Conservation (phyloP, 1,139 yeast genomes). For the Magnusiomyces magnusii region DNA sequence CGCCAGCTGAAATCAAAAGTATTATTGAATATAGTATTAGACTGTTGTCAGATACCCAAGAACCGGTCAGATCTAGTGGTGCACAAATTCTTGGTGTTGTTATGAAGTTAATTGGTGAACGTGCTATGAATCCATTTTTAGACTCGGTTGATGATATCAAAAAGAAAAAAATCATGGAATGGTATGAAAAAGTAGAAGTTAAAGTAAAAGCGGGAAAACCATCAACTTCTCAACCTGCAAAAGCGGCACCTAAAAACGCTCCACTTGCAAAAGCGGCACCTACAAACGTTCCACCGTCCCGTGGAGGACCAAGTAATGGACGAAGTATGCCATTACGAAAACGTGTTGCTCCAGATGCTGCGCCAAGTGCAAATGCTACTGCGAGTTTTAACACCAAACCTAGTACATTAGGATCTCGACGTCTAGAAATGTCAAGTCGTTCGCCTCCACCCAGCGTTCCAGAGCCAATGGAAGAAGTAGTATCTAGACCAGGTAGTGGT, state of each 20-base stretch:
- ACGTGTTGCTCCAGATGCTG: not conserved
- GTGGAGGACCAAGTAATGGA: constrained; percentile 11
- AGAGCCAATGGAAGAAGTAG: not conserved
- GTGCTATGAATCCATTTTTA: constrained; percentile 52
- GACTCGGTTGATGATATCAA: constrained; percentile 67
- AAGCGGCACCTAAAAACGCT: constrained; percentile 16
- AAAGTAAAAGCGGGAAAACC: constrained; percentile 14
- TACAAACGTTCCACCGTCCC: constrained; percentile 20
- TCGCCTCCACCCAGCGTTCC: constrained; percentile 12
- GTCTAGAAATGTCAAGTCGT: constrained; percentile 17
- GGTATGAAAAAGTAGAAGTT: constrained; percentile 51
- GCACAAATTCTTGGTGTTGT: constrained; percentile 75
- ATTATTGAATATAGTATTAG: constrained; percentile 52
- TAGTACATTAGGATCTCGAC: not conserved
- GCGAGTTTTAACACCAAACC: too few species aligned
- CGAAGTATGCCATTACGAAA: not conserved
- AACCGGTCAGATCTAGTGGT: constrained; percentile 73
- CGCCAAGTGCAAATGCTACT: too few species aligned
- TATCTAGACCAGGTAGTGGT: not conserved
- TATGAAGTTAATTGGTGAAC: constrained; percentile 73
- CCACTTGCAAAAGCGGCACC: constrained; percentile 21
- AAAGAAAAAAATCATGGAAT: constrained; percentile 57
- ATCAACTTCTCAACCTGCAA: constrained; percentile 18
- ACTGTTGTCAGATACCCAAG: constrained; percentile 72
- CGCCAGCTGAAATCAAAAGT: constrained; percentile 45